A percentile compares a stretch with the other conserved stretches of the same genome.
phyloP scores from a whole-genome alignment of 2,329 filamentous ascomycete species.

The Diaporthe eres region DNA sequence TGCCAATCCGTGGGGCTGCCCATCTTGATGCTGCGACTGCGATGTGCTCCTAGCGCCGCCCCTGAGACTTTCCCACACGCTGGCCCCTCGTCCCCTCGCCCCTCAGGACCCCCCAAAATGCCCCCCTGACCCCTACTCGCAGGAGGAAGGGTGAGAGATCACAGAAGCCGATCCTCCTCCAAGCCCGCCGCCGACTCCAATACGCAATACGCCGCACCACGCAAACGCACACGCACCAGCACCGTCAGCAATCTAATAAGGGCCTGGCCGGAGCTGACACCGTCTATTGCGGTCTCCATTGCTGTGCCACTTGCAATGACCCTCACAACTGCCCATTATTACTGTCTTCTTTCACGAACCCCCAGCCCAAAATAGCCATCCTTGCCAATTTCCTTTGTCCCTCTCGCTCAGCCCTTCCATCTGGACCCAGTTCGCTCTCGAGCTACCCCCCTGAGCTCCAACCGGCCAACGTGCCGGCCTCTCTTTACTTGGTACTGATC shows the following conservation, averaged over 20 bases:
- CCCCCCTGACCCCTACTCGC: conserved; percentile 18
- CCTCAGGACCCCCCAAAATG: not conserved
- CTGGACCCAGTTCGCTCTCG: not conserved
- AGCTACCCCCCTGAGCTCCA: conserved; percentile 34
- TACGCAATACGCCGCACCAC: conserved; percentile 30
- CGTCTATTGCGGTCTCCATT: conserved; percentile 22
- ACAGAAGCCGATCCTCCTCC: conserved; percentile 25
- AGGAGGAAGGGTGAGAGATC: conserved; percentile 19
- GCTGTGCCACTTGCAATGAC: conserved; percentile 35
- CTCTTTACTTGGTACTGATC: conserved; percentile 35
- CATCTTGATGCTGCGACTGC: conserved; percentile 32
- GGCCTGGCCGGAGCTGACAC: conserved; percentile 18
- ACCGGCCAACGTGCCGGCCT: conserved; percentile 22
- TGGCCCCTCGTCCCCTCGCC: not conserved
- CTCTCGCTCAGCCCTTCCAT: conserved; percentile 18
- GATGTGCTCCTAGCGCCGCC: conserved; percentile 39
- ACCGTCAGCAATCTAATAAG: conserved; percentile 32
- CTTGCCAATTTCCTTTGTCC: conserved; percentile 26
- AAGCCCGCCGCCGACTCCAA: conserved; percentile 7
- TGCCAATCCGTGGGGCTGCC: conserved; percentile 31
- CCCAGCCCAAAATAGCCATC: conserved; percentile 32
- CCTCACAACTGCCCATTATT: conserved; percentile 29
- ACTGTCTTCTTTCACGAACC: conserved; percentile 10
- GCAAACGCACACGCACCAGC: not conserved
- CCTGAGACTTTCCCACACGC: conserved; percentile 29